Conservation (phyloP, 257 asterid genomes). For the Gentiana dahurica region DNA sequence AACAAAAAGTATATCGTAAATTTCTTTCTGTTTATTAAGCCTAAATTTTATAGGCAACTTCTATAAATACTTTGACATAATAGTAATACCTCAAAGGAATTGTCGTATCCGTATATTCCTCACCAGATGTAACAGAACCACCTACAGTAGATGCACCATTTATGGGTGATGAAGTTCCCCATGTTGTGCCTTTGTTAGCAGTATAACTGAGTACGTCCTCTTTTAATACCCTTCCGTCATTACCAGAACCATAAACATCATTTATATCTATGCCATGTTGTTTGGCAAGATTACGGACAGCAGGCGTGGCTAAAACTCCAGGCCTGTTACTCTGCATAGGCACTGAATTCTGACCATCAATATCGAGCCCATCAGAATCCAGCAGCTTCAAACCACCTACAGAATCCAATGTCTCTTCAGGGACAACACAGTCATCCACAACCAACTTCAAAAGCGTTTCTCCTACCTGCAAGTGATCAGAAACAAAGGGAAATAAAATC, state of each 20-base stretch:
- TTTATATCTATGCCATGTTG: slow-evolving; percentile 51
- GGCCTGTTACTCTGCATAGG: slow-evolving; percentile 21
- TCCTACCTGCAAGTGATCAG: slow-evolving; percentile 56
- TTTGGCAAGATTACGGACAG: slow-evolving; percentile 77
- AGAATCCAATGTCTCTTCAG: slow-evolving; percentile 21
- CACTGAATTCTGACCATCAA: slow-evolving; percentile 27
- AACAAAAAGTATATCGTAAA: too few species aligned
- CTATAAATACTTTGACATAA: too few species aligned
- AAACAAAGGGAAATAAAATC: slow-evolving; percentile 3
- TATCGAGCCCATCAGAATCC: slow-evolving; percentile 21
- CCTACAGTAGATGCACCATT: slow-evolving; percentile 13
- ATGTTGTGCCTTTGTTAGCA: slow-evolving; percentile 32
- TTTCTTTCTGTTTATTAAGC: too few species aligned
- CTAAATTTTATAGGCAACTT: too few species aligned
- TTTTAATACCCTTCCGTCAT: slow-evolving; percentile 60
- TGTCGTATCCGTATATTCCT: slow-evolving; percentile 48
- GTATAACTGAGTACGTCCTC: slow-evolving; percentile 62
- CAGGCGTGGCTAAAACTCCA: slow-evolving; percentile 66
- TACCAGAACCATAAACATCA: slow-evolving; percentile 66
- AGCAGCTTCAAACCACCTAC: slow-evolving; percentile 20
- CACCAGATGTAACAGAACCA: slow-evolving; percentile 24
- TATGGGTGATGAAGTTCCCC: slow-evolving; percentile 21
- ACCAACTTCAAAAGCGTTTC: slow-evolving; percentile 75
- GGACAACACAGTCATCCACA: slow-evolving; percentile 39
- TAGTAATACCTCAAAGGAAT: slow-evolving; percentile 52